Percentiles rank a stretch among this genome's conserved stretches.
These are phyloP conservation scores for Saccharata proteae DNA, from an alignment of 2,329 filamentous ascomycete genomes.

Conservation along the genomic window DNA sequence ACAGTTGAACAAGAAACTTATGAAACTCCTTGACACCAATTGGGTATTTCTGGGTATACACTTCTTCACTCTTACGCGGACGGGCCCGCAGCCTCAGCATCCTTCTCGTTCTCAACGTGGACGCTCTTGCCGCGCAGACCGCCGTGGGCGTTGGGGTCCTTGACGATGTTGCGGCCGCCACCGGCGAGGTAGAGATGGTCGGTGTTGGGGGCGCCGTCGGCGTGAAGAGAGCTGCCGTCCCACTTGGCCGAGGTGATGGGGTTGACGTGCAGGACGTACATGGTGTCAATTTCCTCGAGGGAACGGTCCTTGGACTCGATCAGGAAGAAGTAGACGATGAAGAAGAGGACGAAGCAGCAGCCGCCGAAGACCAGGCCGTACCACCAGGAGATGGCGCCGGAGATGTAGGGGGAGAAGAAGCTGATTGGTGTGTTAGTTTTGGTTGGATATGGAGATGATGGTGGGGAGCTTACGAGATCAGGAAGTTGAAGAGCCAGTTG, in stretches of 20 bases:
- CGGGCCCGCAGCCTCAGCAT: constrained; percentile 1
- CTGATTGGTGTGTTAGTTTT: no score
- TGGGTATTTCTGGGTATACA: no score
- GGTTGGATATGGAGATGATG: no score
- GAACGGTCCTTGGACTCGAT: constrained; percentile 61
- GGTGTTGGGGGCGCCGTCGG: constrained; percentile 12
- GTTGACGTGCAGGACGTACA: constrained; percentile 53
- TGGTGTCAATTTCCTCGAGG: constrained; percentile 65
- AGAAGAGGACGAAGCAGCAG: constrained; percentile 52
- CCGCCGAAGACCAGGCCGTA: constrained; percentile 68
- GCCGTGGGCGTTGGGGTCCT: constrained; percentile 18
- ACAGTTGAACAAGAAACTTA: no score
- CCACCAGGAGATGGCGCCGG: constrained; percentile 54
- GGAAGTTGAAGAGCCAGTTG: constrained; percentile 34
- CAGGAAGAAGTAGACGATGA: constrained; percentile 66
- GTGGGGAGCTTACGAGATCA: no score
- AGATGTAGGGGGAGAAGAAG: constrained; percentile 75
- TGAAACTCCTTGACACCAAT: no score
- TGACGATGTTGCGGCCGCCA: constrained; percentile 21
- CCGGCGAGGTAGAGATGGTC: constrained; percentile 16
- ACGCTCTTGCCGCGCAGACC: constrained; percentile 7
- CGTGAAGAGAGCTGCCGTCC: constrained; percentile 3
- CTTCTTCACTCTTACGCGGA: no score
- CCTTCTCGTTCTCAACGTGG: constrained; percentile 5
- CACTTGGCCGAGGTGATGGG: constrained; percentile 32